Base-by-base conservation (phyloP, 495 filamentous ascomycete species). In the Terfezia claveryi region DNA sequence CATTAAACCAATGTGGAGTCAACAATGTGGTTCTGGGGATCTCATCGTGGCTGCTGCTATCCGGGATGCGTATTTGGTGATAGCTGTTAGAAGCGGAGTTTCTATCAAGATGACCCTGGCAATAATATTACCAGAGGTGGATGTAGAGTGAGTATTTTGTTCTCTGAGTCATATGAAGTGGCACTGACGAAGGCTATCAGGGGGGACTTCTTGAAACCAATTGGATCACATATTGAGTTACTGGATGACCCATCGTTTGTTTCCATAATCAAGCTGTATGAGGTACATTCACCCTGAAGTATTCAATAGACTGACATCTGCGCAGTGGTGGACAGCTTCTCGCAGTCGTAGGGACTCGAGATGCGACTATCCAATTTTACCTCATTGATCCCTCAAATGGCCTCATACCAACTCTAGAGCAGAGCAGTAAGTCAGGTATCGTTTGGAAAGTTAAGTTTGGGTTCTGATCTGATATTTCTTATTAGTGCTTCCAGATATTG, bases 181-280 rank as follows among this genome's bases (percentile, higher is more conserved):
- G 12, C 41, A 46, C 14, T 14, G 17, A 20, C 41, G 12, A 46
- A 46, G 12, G 41, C 17, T 37, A 55, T 4, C 41, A 65, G 63
- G 23, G 57, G 56, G 36, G 55, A 65, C 38, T 65, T 65, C 46
- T 50, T 65, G 37, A 51, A 54, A 38, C 62, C 53, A 8, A 54
- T 62, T 23, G 62, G 63, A 10, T 32, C 51, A 16, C 63, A 58
- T 17, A 58, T 57, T 10, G 54, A 49, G 36, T 36, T 65, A 44
- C 20, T 38, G 1, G 63, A 65, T 46, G 63, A 65, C 36, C 63
- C 63, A 23, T 65, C 62, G 14, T 65, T 65, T 14, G 44, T 65
- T 36, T 53, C 56, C 36, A 55, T 65, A 16, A 37, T 62, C 23
- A 57, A 62, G 55, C 59, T 65, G 63, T 62, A 55, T 55, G 59